phyloP scores from a whole-genome alignment of 352 stramenopile genomes.

The Globisporangium echinulatum region DNA sequence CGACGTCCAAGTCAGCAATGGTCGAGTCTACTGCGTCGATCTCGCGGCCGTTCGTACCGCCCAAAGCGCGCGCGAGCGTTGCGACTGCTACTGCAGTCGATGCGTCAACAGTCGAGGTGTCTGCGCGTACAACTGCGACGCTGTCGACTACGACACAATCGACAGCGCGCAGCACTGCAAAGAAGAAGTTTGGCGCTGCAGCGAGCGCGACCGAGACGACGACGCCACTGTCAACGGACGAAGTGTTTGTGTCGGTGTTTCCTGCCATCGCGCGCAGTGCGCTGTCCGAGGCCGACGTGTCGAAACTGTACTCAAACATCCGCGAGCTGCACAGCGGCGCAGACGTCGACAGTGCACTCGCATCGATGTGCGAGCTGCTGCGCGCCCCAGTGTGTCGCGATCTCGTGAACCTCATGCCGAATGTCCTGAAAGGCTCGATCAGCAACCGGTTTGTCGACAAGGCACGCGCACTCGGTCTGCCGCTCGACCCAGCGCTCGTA shows the following conservation, averaged over 20 bases:
- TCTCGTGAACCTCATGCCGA: constrained; percentile 55
- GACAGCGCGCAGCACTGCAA: constrained; percentile 15
- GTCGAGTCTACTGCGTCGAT: constrained; percentile 65
- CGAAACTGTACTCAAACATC: constrained; percentile 53
- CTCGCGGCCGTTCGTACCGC: constrained; percentile 44
- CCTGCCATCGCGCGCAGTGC: constrained; percentile 44
- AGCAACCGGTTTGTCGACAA: constrained; percentile 37
- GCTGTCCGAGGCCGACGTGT: constrained; percentile 39
- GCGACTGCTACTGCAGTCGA: background rate
- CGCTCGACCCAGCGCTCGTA: constrained; percentile 15
- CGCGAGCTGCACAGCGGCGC: constrained; percentile 36
- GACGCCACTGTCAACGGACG: constrained; percentile 11
- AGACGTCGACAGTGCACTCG: constrained; percentile 35
- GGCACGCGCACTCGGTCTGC: constrained; percentile 29
- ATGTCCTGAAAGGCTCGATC: constrained; percentile 46
- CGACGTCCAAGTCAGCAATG: constrained; percentile 45
- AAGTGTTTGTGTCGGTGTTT: constrained; percentile 27
- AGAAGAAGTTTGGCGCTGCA: constrained; percentile 21
- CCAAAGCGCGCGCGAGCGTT: constrained; percentile 13
- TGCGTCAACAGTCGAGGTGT: too few relatives aligned
- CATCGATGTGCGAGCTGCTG: constrained; percentile 49
- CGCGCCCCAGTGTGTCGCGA: constrained; percentile 31
- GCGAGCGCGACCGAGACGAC: background rate
- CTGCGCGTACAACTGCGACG: background rate
- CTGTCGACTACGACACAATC: background rate